A percentile compares a stretch with the other conserved stretches of the same genome.
Evolutionary conservation across 163 green algal genomes (phyloP).

Genomic region (Prototheca stagnorum): DNA sequence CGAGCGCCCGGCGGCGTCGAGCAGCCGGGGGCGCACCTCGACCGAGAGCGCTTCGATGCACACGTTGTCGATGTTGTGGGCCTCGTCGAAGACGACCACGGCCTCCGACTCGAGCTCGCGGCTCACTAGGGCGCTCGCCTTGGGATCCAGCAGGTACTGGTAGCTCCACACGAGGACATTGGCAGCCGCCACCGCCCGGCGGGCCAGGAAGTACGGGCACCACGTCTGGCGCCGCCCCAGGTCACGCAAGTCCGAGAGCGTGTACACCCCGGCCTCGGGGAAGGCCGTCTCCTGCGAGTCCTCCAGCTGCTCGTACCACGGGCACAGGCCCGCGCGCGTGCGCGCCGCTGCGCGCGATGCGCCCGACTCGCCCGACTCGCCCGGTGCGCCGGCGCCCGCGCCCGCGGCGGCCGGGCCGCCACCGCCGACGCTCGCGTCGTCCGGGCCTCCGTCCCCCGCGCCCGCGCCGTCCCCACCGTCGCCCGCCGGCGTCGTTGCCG

Average conservation of each 20-base stretch:
- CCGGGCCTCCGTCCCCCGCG: no score
- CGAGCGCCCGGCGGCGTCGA: slow-evolving; percentile 71
- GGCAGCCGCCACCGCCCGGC: slow-evolving; percentile 86
- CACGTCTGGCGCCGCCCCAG: slow-evolving; percentile 76
- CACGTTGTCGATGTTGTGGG: slow-evolving; percentile 99
- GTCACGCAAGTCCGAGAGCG: slow-evolving; percentile 59
- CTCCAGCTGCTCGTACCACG: slow-evolving; percentile 79
- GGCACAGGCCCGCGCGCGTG: slow-evolving; percentile 51
- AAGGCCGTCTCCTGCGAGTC: slow-evolving; percentile 41
- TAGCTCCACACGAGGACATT: slow-evolving; percentile 99
- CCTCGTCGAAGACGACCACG: slow-evolving; percentile 98
- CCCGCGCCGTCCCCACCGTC: no score
- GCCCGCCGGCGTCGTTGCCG: no score
- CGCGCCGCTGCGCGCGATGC: no score
- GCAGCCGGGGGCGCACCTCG: slow-evolving; percentile 83
- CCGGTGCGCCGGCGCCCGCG: no score
- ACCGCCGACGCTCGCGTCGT: no score
- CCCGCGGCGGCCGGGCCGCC: no score
- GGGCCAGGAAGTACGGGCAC: slow-evolving; percentile 97
- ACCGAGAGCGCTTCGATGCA: slow-evolving; percentile 87
- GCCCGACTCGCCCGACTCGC: no score
- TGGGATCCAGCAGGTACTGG: slow-evolving; percentile 96
- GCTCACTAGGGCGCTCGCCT: slow-evolving; percentile 85
- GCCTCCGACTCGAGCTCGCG: slow-evolving; percentile 92
- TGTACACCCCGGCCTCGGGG: slow-evolving; percentile 59